phyloP scores from a whole-genome alignment of 2,329 filamentous ascomycete species.

The Botrytis cinerea region DNA sequence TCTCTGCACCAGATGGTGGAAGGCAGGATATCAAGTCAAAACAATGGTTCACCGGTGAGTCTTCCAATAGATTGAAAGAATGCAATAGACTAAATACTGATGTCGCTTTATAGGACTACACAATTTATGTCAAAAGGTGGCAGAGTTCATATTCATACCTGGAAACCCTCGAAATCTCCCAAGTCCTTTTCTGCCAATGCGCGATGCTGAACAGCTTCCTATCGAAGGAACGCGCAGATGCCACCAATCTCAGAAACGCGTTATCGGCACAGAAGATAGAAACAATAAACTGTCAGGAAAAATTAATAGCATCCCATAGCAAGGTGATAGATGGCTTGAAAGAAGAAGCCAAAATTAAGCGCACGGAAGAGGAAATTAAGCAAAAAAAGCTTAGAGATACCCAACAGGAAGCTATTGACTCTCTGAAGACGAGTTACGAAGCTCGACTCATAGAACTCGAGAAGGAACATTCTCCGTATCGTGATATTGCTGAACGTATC shows the following conservation, averaged over 20 bases:
- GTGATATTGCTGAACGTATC: neutral
- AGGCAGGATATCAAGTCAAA: neutral
- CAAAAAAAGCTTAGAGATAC: neutral
- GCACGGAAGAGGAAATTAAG: neutral
- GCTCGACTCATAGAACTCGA: neutral
- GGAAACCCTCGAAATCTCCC: neutral
- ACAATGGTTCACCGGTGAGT: neutral
- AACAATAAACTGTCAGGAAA: neutral
- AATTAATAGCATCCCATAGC: neutral
- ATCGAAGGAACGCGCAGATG: no score
- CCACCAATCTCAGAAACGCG: no score
- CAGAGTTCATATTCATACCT: neutral
- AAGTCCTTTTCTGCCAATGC: neutral
- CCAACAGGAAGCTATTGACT: neutral
- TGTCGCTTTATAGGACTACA: neutral
- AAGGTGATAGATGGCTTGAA: neutral
- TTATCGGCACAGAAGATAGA: neutral
- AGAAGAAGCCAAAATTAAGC: neutral
- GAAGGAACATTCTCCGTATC: neutral
- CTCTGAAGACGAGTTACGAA: neutral
- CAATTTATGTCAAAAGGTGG: neutral
- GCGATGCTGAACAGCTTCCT: no score
- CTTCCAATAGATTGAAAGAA: neutral
- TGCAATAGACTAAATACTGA: neutral
- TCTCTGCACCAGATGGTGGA: neutral